Base-by-base conservation (phyloP, 2,329 filamentous ascomycete genomes). In the Neofusicoccum sp. region DNA sequence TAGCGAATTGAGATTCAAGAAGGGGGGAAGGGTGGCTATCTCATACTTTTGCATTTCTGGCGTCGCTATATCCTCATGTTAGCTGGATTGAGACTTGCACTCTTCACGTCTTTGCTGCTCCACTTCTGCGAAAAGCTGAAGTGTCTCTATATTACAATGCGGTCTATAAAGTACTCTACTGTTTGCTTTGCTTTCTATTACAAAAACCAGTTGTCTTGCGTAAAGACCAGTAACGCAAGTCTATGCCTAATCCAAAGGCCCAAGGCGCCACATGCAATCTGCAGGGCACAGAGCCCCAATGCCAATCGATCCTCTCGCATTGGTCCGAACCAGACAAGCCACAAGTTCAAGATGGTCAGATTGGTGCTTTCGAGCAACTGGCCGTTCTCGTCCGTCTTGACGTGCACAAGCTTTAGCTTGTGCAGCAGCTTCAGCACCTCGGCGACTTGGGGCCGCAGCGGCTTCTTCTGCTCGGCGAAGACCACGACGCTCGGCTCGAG, bases 321-420 rank as follows among this genome's bases (percentile, higher is more conserved):
- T 2, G 95, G 93, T 0, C 95, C 95, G 73, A 93, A 88, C 90
- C 92, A 96, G 56, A 98, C 90, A 64, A 99, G 80, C 93, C 93
- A 99, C 60, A 99, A 82, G 73, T 99, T 99, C 66, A 99, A 81
- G 49, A 99, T 84, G 7, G 95, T 99, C 64, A 99, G 83, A 75
- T 99, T 99, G 65, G 86, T 91, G 20, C 88, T 93, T 75, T 95
- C 89, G 26, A 86, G 79, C 67, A 98, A 89, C 65, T 82, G 78
- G 7, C 90, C 90, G 59, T 87, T 77, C 36, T 86, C 80, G 69
- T 93, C 86, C 54, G 81, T 83, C 62, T 81, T 85, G 43, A 96
- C 78, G 48, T 85, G 82, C 59, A 96, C 73, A 56, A 98, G 79
- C 63, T 80, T 82, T 60, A 96, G 71, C 64, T 79, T 81, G 67